Evolutionary conservation across 2,329 filamentous ascomycete species (phyloP), one percentile per base, ranked within the genome.

Genomic region (Ophiostoma pallidulum): DNA sequence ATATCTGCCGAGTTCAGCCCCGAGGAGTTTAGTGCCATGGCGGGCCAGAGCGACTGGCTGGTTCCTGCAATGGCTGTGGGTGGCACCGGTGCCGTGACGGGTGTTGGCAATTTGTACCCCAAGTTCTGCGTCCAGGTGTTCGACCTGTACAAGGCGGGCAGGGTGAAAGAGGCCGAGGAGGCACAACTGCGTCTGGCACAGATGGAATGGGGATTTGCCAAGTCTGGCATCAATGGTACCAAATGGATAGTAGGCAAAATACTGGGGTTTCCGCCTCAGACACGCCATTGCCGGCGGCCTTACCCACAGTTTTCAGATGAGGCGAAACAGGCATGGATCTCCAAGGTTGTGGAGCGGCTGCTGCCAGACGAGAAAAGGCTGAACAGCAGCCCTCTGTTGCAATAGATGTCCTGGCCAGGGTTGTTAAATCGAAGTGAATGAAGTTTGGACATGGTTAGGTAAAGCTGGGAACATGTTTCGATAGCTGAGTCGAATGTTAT

Each of bases 21-120:
- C 0, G 65, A 73, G 1, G 62, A 73, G 7, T 88, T 88, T 58
- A 75, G 80, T 1, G 76, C 78, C 0, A 84, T 78, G 56, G 82
- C 81, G 0, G 84, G 84, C 0, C 82, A 86, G 63, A 77, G 75
- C 3, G 83, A 87, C 59, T 87, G 83, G 62, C 64, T 86, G 9
- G 66, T 82, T 41, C 76, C 75, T 1, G 76, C 73, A 0, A 59
- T 82, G 36, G 69, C 69, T 2, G 72, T 73, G 5, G 78, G 78
- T 22, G 72, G 70, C 32, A 70, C 70, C 2, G 78, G 79, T 9
- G 72, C 69, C 48, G 75, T 82, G 39, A 76, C 77, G 0, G 77
- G 75, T 2, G 72, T 80, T 38, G 78, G 72, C 13, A 81, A 82
- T 51, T 62, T 82, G 5, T 78, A 74, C 56, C 77, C 76, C 3